These are phyloP conservation scores for Chlamydomonas sp. DNA, from an alignment of 139 green algal species.

Conservation along the genomic window DNA sequence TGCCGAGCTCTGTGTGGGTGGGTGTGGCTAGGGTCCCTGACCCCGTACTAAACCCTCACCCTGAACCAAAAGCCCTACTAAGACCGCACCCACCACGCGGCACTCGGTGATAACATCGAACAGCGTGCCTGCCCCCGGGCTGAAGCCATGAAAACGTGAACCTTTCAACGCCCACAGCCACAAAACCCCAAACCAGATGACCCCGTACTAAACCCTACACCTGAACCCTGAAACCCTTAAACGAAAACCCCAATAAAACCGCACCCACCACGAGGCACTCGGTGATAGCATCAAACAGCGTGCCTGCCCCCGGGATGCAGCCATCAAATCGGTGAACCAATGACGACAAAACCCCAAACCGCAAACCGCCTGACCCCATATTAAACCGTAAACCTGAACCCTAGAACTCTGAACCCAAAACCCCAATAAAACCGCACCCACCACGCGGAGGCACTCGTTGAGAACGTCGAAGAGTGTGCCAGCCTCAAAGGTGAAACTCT, in stretches of 20 bases:
- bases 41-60: neutral
- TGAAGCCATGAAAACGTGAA: too few species aligned
- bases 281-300: slow-evolving; percentile 16
- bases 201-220: neutral
- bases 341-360: too few species aligned
- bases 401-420: too few species aligned
- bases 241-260: too few species aligned
- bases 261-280: slow-evolving; percentile 19
- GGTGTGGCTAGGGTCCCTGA: neutral
- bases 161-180: too few species aligned
- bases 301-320: neutral
- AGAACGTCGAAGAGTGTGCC: slow-evolving; percentile 15
- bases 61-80: too few species aligned
- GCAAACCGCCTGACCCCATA: neutral
- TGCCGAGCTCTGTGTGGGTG: neutral
- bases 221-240: too few species aligned
- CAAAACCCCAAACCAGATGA: too few species aligned
- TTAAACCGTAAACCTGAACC: too few species aligned
- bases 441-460: slow-evolving; percentile 20
- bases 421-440: too few species aligned
- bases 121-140: slow-evolving; percentile 2
- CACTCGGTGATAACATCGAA: slow-evolving; percentile 21
- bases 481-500: too few species aligned
- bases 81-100: slow-evolving; percentile 14
- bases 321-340: too few species aligned